Evolutionary conservation across 495 filamentous ascomycete species (phyloP).

Genomic region (Platismatia glauca): DNA sequence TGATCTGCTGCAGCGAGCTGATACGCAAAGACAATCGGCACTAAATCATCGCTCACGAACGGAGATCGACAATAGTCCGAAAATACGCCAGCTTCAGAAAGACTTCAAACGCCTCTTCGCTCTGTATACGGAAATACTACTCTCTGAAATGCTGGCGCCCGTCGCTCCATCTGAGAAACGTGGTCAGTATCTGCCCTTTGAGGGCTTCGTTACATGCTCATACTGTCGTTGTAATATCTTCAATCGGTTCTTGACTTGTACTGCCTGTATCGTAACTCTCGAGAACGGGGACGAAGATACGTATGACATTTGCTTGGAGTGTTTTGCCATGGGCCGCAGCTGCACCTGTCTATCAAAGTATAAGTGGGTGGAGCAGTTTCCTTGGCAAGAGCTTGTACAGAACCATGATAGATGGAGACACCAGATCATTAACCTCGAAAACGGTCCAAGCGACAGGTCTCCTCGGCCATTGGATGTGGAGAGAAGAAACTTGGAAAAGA

Average conservation of each 20-base stretch:
- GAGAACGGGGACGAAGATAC: slow-evolving; percentile 58
- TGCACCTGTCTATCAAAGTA: slow-evolving; percentile 78
- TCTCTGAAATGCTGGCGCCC: slow-evolving; percentile 73
- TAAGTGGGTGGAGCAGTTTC: slow-evolving; percentile 87
- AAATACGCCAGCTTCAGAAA: slow-evolving; percentile 55
- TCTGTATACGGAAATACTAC: slow-evolving; percentile 65
- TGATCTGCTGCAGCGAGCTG: slow-evolving; percentile 42
- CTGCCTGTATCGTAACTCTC: slow-evolving; percentile 53
- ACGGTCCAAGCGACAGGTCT: slow-evolving; percentile 49
- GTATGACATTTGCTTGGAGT: slow-evolving; percentile 96
- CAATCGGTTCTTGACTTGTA: slow-evolving; percentile 91
- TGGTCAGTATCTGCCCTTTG: slow-evolving; percentile 64
- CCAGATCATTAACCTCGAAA: slow-evolving; percentile 60
- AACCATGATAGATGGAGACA: slow-evolving; percentile 75
- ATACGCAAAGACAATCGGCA: slow-evolving; percentile 36
- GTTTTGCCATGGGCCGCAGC: slow-evolving; percentile 86
- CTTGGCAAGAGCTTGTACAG: slow-evolving; percentile 66
- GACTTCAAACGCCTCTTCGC: slow-evolving; percentile 74
- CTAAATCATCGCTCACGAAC: slow-evolving; percentile 25
- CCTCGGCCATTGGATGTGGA: slow-evolving; percentile 57
- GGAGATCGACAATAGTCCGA: slow-evolving; percentile 32
- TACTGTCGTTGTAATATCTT: slow-evolving; percentile 96
- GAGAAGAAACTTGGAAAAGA: slow-evolving; percentile 52
- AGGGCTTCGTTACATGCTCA: slow-evolving; percentile 86
- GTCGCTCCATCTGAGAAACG: slow-evolving; percentile 50